These are phyloP conservation scores for Cyphellophora europaea DNA, from an alignment of 2,329 filamentous ascomycete genomes.

Conservation along the genomic window DNA sequence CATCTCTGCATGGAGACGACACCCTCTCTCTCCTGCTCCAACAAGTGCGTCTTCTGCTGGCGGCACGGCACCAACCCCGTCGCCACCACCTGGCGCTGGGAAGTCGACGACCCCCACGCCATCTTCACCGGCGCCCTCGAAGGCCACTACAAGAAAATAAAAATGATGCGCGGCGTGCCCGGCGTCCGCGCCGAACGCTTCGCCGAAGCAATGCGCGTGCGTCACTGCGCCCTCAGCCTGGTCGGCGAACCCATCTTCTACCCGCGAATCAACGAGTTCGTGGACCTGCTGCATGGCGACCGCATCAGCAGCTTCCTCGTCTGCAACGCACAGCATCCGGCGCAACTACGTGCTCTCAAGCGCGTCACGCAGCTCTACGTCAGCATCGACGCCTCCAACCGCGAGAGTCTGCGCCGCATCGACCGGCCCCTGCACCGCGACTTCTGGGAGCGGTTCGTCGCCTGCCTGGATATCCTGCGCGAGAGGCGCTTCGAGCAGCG, in stretches of 20 bases:
- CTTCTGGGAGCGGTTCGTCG: constrained; percentile 93
- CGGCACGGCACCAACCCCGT: constrained; percentile 95
- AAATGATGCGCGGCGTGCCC: constrained; percentile 88
- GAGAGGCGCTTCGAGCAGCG: constrained; percentile 76
- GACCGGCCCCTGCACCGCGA: constrained; percentile 88
- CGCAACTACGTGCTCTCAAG: constrained; percentile 70
- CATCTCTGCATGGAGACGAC: constrained; percentile 99
- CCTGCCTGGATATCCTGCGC: constrained; percentile 80
- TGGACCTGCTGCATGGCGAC: constrained; percentile 71
- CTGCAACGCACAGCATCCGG: constrained; percentile 93
- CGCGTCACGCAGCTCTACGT: constrained; percentile 94
- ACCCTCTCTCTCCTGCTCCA: constrained; percentile 87
- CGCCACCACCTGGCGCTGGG: constrained; percentile 93
- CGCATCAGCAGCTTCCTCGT: constrained; percentile 91
- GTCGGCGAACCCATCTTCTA: constrained; percentile 99
- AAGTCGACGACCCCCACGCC: constrained; percentile 78
- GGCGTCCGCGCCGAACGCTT: constrained; percentile 88
- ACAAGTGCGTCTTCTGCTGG: constrained; percentile 99
- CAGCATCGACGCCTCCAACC: constrained; percentile 88
- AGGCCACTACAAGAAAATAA: constrained; percentile 94
- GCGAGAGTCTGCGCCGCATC: constrained; percentile 76
- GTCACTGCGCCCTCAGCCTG: constrained; percentile 83
- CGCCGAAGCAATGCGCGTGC: constrained; percentile 82
- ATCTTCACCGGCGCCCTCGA: constrained; percentile 88
- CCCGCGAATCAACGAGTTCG: constrained; percentile 89